Evolutionary conservation across 768 basidiomycete genomes (phyloP), one percentile per base, ranked within the genome.

Genomic region (Serendipita indica): DNA sequence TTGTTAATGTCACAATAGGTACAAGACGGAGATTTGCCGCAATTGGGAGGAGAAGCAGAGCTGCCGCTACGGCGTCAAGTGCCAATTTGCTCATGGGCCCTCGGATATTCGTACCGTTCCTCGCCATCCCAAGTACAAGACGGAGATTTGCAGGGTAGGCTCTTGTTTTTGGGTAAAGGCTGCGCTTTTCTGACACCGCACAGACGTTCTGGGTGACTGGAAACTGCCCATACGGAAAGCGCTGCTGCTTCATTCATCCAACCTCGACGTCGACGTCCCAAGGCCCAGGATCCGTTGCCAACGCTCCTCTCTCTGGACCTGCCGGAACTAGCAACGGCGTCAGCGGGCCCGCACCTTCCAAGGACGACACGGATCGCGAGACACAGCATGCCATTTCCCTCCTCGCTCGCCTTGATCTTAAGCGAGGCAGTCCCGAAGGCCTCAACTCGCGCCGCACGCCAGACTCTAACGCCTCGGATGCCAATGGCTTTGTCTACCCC

Each of bases 81-180:
- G 68, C 60, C 68, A 69, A 62, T 69, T 69, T 56, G 68, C 68
- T 3, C 68, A 69, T 41, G 68, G 68, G 20, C 34, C 60, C 16
- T 58, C 62, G 3, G 68, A 69, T 62, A 60, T 67, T 3, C 64
- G 68, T 22, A 56, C 60, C 37, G 62, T 64, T 25, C 60, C 65
- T 25, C 46, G 67, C 37, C 67, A 68, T 43, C 66, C 66, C 43
- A 68, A 68, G 64, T 67, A 66, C 63, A 68, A 68, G 61, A 66
- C 66, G 18, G 67, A 68, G 61, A 61, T 67, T 41, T 68, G 67
- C 58, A 32, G 63, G 28, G 57, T 58, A 18, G 20, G 59, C 33
- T 7, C 37, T 39, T 12, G 37, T 13, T 46, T n/a, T 22, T 46
- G 16, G 45, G 13, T 13, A 39, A 13, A 12, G 37, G 37, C 18